Evolutionary conservation across 2,329 filamentous ascomycete species (phyloP).

Genomic region (Chaetothyriales sp.): DNA sequence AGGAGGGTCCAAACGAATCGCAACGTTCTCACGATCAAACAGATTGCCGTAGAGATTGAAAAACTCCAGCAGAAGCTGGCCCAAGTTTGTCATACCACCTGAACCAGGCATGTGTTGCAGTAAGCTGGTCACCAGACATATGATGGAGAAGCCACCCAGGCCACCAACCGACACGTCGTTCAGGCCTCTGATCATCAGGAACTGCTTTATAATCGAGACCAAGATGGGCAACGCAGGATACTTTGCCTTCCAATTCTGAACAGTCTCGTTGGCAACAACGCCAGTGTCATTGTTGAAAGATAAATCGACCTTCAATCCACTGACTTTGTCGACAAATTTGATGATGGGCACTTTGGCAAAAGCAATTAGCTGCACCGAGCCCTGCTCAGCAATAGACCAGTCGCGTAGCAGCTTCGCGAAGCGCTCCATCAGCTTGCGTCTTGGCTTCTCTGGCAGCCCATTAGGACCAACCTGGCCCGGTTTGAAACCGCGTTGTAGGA

Average conservation of each 20-base stretch:
- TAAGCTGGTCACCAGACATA: slow-evolving; percentile 82
- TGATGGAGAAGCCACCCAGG: slow-evolving; percentile 84
- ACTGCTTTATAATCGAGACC: slow-evolving; percentile 82
- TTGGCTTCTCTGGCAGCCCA: slow-evolving; percentile 18
- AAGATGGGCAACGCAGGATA: slow-evolving; percentile 78
- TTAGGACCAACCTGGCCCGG: slow-evolving; percentile 26
- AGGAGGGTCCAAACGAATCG: slow-evolving; percentile 62
- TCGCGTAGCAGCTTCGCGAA: slow-evolving; percentile 47
- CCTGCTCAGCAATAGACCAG: slow-evolving; percentile 41
- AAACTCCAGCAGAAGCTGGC: slow-evolving; percentile 71
- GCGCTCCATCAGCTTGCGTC: slow-evolving; percentile 41
- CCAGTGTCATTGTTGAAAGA: slow-evolving; percentile 89
- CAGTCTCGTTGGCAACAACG: slow-evolving; percentile 63
- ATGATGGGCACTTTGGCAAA: slow-evolving; percentile 77
- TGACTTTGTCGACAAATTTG: slow-evolving; percentile 70
- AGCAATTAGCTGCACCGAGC: slow-evolving; percentile 52
- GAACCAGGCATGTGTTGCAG: slow-evolving; percentile 63
- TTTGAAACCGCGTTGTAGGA: slow-evolving; percentile 50
- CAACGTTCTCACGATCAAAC: slow-evolving; percentile 54
- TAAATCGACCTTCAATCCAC: slow-evolving; percentile 72
- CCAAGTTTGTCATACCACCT: slow-evolving; percentile 54
- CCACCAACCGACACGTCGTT: slow-evolving; percentile 88
- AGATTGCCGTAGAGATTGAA: slow-evolving; percentile 75
- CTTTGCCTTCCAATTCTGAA: slow-evolving; percentile 59
- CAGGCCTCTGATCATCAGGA: slow-evolving; percentile 70